These are phyloP conservation scores for Trebouxiophyceae sp. DNA, from an alignment of 163 green algal species.

Conservation along the genomic window DNA sequence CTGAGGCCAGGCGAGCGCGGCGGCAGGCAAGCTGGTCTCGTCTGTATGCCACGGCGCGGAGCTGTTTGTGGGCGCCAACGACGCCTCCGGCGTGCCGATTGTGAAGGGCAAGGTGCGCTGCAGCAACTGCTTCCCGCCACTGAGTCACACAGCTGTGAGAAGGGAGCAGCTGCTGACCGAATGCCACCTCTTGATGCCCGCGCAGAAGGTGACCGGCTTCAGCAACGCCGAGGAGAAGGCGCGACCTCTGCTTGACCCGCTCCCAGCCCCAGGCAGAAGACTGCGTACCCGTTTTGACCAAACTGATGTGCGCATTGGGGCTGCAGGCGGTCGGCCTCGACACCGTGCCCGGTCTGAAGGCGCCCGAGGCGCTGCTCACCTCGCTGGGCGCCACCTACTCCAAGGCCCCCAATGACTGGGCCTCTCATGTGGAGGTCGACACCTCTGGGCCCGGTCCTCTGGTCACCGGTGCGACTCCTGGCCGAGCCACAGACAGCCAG, in stretches of 20 bases:
- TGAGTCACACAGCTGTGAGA: no score
- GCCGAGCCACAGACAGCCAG: neutral
- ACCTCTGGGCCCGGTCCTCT: neutral
- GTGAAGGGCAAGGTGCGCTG: neutral
- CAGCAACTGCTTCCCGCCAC: no score
- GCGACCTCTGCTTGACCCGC: no score
- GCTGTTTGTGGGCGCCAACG: neutral
- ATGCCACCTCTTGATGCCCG: no score
- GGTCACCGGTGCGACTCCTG: neutral
- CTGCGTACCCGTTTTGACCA: no score
- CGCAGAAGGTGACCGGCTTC: neutral
- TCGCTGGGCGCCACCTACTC: neutral
- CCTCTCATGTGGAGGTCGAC: neutral
- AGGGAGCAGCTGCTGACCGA: no score
- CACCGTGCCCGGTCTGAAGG: neutral
- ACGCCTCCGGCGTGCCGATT: neutral
- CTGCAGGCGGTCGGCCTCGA: neutral
- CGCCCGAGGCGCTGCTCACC: neutral
- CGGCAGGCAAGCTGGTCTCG: neutral
- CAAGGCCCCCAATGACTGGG: neutral
- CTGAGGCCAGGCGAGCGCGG: no score
- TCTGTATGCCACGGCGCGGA: neutral
- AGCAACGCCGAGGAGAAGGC: neutral
- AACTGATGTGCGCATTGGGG: no score
- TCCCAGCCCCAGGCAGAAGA: no score